phyloP scores from a whole-genome alignment of 768 basidiomycete genomes.

The Artomyces pyxidatus region DNA sequence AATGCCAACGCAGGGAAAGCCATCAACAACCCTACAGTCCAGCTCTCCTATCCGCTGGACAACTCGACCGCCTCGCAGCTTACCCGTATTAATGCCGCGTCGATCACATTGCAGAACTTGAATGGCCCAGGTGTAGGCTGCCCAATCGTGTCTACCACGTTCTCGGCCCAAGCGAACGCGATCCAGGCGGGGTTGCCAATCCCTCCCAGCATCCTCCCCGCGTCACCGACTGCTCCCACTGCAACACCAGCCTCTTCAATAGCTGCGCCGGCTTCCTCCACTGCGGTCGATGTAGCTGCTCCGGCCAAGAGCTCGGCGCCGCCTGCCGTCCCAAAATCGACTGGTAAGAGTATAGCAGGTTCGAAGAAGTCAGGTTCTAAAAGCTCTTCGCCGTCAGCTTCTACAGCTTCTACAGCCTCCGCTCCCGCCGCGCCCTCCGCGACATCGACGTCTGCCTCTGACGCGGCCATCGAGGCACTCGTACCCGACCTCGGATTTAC shows the following conservation, averaged over 20 bases:
- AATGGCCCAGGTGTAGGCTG: conserved; percentile 60
- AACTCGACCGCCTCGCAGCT: conserved; percentile 29
- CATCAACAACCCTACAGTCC: conserved; percentile 7
- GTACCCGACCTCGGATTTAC: conserved; percentile 20
- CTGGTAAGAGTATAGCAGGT: too few species aligned
- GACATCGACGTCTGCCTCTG: background rate
- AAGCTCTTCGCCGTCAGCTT: background rate
- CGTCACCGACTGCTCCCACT: background rate
- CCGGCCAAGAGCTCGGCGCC: background rate
- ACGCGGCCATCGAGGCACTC: conserved; percentile 8
- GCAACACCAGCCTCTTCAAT: background rate
- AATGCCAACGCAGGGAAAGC: conserved; percentile 10
- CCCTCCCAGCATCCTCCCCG: background rate
- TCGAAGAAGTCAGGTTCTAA: too few species aligned
- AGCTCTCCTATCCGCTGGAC: conserved; percentile 37
- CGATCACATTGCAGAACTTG: conserved; percentile 66
- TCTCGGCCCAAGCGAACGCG: conserved; percentile 28
- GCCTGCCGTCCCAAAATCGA: too few species aligned
- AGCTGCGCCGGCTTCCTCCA: background rate
- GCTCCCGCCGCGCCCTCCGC: background rate
- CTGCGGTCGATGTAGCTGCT: background rate
- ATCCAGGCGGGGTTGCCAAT: conserved; percentile 1
- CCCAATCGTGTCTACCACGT: conserved; percentile 56
- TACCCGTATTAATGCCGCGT: conserved; percentile 43
- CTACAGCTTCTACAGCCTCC: background rate